A percentile compares a stretch with the other conserved stretches of the same genome.
Evolutionary conservation across 805 yeast genomes (phyloP).

Genomic region (Metschnikowia orientalis): DNA sequence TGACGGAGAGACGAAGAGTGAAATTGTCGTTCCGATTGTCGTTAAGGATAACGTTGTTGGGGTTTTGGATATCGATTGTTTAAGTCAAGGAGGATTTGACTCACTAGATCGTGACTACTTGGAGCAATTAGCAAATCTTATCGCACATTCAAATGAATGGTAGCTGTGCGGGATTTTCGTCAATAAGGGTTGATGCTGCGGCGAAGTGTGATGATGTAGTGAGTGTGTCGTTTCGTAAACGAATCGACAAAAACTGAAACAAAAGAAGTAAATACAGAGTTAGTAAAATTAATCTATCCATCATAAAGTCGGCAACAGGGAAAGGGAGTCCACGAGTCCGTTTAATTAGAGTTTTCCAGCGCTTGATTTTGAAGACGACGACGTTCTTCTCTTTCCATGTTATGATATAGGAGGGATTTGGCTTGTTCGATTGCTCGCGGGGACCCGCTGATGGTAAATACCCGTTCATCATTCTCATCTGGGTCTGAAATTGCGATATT

Average conservation of each 20-base stretch:
- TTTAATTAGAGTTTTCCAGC: no score
- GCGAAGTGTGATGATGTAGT: no score
- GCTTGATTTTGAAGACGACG: constrained; percentile 28
- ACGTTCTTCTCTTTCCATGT: constrained; percentile 54
- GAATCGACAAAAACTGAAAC: no score
- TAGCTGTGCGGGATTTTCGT: no score
- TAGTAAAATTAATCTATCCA: no score
- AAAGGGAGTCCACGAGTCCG: no score
- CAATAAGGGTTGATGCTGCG: no score
- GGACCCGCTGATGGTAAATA: constrained; percentile 67
- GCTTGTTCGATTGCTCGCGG: constrained; percentile 55
- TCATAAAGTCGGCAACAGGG: no score
- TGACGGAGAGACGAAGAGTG: constrained; percentile 91
- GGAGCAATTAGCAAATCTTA: constrained; percentile 49
- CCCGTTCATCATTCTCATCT: constrained; percentile 58
- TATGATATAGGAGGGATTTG: constrained; percentile 51
- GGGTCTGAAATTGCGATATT: constrained; percentile 71
- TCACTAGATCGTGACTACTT: constrained; percentile 54
- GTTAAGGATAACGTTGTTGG: constrained; percentile 49
- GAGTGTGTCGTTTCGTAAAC: no score
- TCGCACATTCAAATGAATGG: constrained; percentile 10
- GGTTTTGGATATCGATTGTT: constrained; percentile 84
- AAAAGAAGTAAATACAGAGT: no score
- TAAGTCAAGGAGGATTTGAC: constrained; percentile 60
- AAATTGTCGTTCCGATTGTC: constrained; percentile 81